phyloP scores from a whole-genome alignment of 805 yeast genomes.

The Metschnikowia noctiluminum region DNA sequence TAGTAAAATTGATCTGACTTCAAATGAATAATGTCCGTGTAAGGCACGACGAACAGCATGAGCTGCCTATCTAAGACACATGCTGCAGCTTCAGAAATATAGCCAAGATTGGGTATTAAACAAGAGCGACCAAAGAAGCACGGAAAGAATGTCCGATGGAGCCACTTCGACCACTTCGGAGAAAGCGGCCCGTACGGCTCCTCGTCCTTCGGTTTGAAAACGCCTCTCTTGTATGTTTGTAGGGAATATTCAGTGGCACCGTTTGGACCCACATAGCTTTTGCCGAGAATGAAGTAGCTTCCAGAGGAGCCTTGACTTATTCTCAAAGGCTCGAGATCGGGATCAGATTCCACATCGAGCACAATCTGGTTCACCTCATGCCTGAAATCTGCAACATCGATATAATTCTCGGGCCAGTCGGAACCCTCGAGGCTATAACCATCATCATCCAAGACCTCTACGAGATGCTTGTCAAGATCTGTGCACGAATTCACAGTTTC shows the following conservation, averaged over 20 bases:
- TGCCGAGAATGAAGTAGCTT: slow-evolving; percentile 50
- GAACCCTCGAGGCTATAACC: slow-evolving; percentile 10
- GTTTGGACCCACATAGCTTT: slow-evolving; percentile 8
- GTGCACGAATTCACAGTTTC: slow-evolving; percentile 15
- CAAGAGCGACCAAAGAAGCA: slow-evolving; percentile 75
- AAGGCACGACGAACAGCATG: slow-evolving; percentile 59
- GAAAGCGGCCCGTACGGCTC: slow-evolving; percentile 77
- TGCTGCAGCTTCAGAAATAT: slow-evolving; percentile 70
- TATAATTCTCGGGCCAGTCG: slow-evolving; percentile 23
- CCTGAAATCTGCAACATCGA: slow-evolving; percentile 30
- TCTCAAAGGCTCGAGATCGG: slow-evolving; percentile 45
- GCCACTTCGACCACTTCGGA: slow-evolving; percentile 80
- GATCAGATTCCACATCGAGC: slow-evolving; percentile 40
- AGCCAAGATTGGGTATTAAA: slow-evolving; percentile 68
- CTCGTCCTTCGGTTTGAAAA: slow-evolving; percentile 77
- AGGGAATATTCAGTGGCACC: slow-evolving; percentile 11
- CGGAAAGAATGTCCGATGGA: slow-evolving; percentile 70
- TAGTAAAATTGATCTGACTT: slow-evolving; percentile 51
- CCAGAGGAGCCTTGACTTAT: slow-evolving; percentile 70
- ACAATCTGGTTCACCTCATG: slow-evolving; percentile 41
- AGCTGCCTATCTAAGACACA: slow-evolving; percentile 60
- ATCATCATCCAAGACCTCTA: slow-evolving; percentile 9
- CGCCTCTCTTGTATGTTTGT: slow-evolving; percentile 41
- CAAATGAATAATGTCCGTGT: slow-evolving; percentile 54
- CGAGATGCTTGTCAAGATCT: slow-evolving; percentile 19